These are phyloP conservation scores for Thozetella sp. DNA, from an alignment of 495 filamentous ascomycete genomes.

Conservation along the genomic window DNA sequence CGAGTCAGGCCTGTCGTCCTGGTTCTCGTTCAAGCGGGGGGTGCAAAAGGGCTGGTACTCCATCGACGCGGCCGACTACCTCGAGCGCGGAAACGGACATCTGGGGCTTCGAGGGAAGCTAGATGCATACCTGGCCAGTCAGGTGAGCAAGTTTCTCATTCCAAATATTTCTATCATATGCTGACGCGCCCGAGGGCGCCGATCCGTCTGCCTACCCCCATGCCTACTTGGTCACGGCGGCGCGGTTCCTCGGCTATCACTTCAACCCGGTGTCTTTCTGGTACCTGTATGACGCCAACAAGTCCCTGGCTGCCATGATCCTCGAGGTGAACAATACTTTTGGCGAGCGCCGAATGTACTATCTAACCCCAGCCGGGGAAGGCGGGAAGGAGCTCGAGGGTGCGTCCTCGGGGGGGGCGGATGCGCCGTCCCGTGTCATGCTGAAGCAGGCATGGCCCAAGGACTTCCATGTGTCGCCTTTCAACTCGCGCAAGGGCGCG, in stretches of 20 bases:
- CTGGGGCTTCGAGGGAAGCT: constrained; percentile 60
- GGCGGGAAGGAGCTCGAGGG: constrained; percentile 6
- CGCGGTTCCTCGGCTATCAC: constrained; percentile 68
- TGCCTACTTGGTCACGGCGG: constrained; percentile 71
- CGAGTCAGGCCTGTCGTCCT: constrained; percentile 17
- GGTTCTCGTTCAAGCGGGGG: constrained; percentile 19
- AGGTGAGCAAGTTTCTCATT: constrained; percentile 29
- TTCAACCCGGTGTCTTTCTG: constrained; percentile 83
- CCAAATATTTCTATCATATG: not conserved
- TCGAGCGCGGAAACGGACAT: constrained; percentile 48
- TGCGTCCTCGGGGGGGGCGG: not conserved
- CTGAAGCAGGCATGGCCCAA: constrained; percentile 60
- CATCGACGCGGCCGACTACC: constrained; percentile 60
- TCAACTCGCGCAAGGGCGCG: constrained; percentile 65
- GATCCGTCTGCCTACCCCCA: constrained; percentile 55
- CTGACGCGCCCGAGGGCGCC: constrained; percentile 42
- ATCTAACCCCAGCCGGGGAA: constrained; percentile 38
- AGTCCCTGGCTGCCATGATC: constrained; percentile 66
- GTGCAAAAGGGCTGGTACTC: constrained; percentile 50
- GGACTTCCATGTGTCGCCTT: constrained; percentile 76
- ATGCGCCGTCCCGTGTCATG: constrained; percentile 14
- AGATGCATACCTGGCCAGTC: constrained; percentile 52
- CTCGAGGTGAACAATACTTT: constrained; percentile 83
- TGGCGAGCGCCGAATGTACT: constrained; percentile 68
- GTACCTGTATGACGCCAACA: constrained; percentile 68